These are phyloP conservation scores for Talaromyces adpressus DNA, from an alignment of 495 filamentous ascomycete genomes.

Conservation along the genomic window DNA sequence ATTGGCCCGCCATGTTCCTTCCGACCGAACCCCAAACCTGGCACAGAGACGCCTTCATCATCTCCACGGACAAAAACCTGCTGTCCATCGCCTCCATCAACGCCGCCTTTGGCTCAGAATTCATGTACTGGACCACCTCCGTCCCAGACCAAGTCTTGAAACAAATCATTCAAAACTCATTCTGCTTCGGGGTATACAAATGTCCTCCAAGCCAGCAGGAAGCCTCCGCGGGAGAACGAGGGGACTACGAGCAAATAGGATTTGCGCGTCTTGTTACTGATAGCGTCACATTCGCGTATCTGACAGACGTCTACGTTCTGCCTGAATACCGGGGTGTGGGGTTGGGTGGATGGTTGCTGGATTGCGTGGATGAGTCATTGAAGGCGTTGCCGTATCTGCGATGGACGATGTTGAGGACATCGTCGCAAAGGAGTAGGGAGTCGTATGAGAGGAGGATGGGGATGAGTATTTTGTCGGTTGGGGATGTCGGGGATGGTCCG, in stretches of 20 bases:
- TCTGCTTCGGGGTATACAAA: slow-evolving; percentile 50
- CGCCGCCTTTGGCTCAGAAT: slow-evolving; percentile 40
- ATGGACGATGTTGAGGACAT: slow-evolving; percentile 45
- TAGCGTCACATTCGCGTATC: slow-evolving; percentile 55
- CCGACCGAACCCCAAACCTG: background rate
- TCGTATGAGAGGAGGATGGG: slow-evolving; percentile 44
- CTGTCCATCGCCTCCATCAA: slow-evolving; percentile 44
- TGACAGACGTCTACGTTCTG: slow-evolving; percentile 62
- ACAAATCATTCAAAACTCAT: slow-evolving; percentile 41
- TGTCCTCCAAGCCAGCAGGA: background rate
- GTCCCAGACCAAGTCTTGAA: slow-evolving; percentile 30
- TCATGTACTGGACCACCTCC: slow-evolving; percentile 48
- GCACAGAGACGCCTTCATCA: slow-evolving; percentile 23
- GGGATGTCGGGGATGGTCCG: slow-evolving; percentile 14
- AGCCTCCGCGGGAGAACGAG: background rate
- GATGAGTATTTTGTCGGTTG: slow-evolving; percentile 30
- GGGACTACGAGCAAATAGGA: slow-evolving; percentile 39
- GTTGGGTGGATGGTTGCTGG: slow-evolving; percentile 55
- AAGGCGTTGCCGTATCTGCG: slow-evolving; percentile 49
- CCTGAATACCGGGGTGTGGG: slow-evolving; percentile 50
- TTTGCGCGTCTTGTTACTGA: slow-evolving; percentile 61
- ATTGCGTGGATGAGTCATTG: slow-evolving; percentile 48
- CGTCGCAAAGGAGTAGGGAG: slow-evolving; percentile 20
- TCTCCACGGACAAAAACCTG: slow-evolving; percentile 44
- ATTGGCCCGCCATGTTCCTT: background rate